Conservation (phyloP, 2,329 filamentous ascomycete genomes). For the Alternaria sp. region DNA sequence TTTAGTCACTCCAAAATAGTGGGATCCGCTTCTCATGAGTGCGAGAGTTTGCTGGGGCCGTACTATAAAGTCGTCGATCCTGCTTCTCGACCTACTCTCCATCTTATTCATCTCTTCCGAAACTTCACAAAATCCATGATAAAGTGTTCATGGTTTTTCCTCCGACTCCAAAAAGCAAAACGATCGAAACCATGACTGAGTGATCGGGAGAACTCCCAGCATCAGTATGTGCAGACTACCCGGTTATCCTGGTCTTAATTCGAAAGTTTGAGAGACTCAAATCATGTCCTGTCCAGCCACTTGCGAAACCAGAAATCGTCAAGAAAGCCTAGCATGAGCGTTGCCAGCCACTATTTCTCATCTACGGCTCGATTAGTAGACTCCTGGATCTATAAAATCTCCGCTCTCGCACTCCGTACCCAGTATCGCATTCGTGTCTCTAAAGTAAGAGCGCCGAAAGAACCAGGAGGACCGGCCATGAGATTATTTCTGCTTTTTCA, state of each 20-base stretch:
- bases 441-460: background rate
- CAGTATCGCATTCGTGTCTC: background rate
- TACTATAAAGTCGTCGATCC: background rate
- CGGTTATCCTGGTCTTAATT: accelerated
- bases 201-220: background rate
- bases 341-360: accelerated
- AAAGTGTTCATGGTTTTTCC: too few relatives aligned
- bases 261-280: background rate
- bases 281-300: accelerated
- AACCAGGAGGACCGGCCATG: background rate
- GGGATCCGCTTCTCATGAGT: background rate
- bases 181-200: background rate
- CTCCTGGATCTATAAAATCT: background rate
- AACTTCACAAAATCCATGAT: too few relatives aligned
- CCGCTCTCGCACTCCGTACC: background rate
- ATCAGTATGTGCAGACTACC: background rate
- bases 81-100: background rate
- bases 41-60: accelerated
- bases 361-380: background rate
- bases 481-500: background rate
- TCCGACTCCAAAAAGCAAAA: background rate
- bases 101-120: background rate
- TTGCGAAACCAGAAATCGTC: background rate
- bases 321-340: background rate
- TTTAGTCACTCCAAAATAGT: background rate